phyloP scores from a whole-genome alignment of 169 alveolate species.

The Babesia ovata region DNA sequence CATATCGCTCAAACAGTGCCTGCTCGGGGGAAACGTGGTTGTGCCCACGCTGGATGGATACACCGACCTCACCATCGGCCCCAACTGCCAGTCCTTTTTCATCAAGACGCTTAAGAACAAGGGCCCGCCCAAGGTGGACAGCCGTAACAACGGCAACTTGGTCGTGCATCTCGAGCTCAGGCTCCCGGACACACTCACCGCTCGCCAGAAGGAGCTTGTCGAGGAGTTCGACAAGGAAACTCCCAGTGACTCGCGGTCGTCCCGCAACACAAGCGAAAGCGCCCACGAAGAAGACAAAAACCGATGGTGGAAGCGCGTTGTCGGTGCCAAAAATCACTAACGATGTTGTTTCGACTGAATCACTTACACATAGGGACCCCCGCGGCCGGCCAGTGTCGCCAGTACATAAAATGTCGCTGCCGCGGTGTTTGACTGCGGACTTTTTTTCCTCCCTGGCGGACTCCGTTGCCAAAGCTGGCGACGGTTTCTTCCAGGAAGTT shows the following conservation, averaged over 20 bases:
- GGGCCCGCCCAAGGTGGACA: constrained; percentile 85
- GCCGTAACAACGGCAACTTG: constrained; percentile 80
- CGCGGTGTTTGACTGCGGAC: constrained; percentile 54
- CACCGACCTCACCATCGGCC: constrained; percentile 74
- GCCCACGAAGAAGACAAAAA: constrained; percentile 1
- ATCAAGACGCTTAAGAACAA: constrained; percentile 77
- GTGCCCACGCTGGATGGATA: constrained; percentile 83
- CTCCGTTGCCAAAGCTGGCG: constrained; percentile 37
- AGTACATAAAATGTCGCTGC: constrained; percentile 52
- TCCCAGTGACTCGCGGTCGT: background rate
- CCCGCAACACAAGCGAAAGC: background rate
- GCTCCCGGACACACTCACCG: constrained; percentile 72
- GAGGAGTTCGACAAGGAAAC: constrained; percentile 74
- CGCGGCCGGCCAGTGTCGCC: background rate
- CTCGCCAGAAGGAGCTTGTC: constrained; percentile 73
- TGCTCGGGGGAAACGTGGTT: constrained; percentile 83
- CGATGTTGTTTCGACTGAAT: background rate
- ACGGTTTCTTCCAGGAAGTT: constrained; percentile 48
- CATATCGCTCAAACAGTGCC: constrained; percentile 80
- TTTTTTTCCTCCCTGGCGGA: constrained; percentile 56
- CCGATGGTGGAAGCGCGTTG: constrained; percentile 67
- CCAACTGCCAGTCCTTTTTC: constrained; percentile 80
- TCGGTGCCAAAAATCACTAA: constrained; percentile 26
- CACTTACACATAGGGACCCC: background rate
- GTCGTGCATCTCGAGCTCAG: constrained; percentile 79